Percentiles rank a stretch among this genome's conserved stretches.
These are phyloP conservation scores for Hyaloscypha bicolor DNA, from an alignment of 495 filamentous ascomycete species.

Conservation along the genomic window DNA sequence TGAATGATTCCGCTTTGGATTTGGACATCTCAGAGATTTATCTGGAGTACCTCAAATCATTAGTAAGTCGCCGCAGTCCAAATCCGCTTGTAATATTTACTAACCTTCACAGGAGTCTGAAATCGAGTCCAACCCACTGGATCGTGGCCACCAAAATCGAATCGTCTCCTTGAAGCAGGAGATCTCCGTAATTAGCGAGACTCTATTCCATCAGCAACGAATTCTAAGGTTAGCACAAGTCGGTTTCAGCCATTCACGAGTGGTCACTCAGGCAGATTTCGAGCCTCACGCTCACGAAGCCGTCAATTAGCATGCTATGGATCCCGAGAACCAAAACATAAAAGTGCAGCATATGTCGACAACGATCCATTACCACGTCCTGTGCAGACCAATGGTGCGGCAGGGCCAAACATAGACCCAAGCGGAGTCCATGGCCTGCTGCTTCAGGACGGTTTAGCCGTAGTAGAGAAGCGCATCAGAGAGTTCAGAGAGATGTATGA, in stretches of 20 bases:
- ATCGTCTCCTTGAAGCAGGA: constrained; percentile 43
- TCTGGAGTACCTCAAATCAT: constrained; percentile 37
- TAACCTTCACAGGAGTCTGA: constrained; percentile 34
- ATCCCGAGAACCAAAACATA: too few species aligned
- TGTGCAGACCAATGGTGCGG: too few species aligned
- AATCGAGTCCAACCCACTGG: constrained; percentile 36
- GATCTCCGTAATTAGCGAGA: constrained; percentile 38
- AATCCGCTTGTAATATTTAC: constrained; percentile 1
- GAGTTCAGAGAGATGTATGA: constrained; percentile 28
- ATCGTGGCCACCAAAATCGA: constrained; percentile 40
- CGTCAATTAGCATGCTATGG: too few species aligned
- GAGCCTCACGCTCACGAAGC: too few species aligned
- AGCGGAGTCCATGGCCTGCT: constrained; percentile 36
- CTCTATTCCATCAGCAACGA: constrained; percentile 25
- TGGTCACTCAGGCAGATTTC: too few species aligned
- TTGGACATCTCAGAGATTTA: constrained; percentile 27
- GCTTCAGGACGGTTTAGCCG: constrained; percentile 30
- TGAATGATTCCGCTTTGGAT: constrained; percentile 28
- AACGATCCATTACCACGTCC: too few species aligned
- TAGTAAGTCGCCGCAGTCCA: constrained; percentile 18
- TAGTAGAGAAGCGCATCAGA: constrained; percentile 10
- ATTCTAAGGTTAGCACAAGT: constrained; percentile 15
- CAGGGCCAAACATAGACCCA: constrained; percentile 17
- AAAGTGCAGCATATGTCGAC: too few species aligned
- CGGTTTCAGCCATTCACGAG: too few species aligned